Evolutionary conservation across 495 filamentous ascomycete genomes (phyloP).

Genomic region (Neurospora pannonica): DNA sequence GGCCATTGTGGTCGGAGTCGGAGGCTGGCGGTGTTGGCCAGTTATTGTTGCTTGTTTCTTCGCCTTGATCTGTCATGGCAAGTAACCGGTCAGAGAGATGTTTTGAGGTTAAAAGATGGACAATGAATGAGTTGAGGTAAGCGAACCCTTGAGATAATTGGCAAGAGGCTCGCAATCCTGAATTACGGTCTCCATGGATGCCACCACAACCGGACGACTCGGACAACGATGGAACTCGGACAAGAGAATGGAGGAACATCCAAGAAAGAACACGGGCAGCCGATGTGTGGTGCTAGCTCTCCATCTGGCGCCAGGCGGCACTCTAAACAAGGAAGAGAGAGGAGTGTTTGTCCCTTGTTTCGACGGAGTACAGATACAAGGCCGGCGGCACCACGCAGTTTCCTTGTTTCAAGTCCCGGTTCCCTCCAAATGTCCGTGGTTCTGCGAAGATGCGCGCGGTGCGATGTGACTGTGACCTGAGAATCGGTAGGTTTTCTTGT

Average conservation of each 20-base stretch:
- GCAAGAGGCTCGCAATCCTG: conserved; percentile 86
- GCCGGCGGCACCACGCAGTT: conserved; percentile 1
- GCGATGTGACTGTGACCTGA: neutral
- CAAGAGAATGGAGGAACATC: neutral
- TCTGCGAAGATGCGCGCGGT: neutral
- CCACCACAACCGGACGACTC: conserved; percentile 9
- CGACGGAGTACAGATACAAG: neutral
- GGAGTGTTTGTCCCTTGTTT: conserved; percentile 1
- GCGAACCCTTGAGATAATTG: conserved; percentile 83
- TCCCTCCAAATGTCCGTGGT: neutral
- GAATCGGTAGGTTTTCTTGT: neutral
- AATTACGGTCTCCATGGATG: conserved; percentile 81
- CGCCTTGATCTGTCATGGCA: conserved; percentile 27
- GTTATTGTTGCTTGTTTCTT: conserved; percentile 26
- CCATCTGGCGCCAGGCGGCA: conserved; percentile 21
- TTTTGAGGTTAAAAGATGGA: conserved; percentile 1
- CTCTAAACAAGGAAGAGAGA: conserved; percentile 2
- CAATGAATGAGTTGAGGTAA: conserved; percentile 1
- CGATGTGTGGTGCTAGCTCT: conserved; percentile 15
- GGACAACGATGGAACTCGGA: neutral
- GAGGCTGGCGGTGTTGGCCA: conserved; percentile 29
- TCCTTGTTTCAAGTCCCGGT: neutral
- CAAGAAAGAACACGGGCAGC: neutral
- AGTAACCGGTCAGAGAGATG: conserved; percentile 2
- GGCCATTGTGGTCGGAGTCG: conserved; percentile 27